Base-by-base conservation (phyloP, 2,329 filamentous ascomycete genomes). In the Fusarium siculi region DNA sequence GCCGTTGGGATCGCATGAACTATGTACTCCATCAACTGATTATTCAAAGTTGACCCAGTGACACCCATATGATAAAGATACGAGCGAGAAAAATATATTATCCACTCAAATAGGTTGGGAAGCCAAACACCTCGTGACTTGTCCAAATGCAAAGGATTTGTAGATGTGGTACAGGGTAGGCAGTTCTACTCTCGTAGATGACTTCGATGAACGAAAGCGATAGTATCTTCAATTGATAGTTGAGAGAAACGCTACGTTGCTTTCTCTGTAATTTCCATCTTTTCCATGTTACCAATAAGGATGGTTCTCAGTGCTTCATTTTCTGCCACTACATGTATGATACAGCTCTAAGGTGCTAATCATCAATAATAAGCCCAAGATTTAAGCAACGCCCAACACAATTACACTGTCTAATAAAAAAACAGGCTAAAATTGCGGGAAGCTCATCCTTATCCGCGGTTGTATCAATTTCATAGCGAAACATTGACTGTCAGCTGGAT, bases 401-500 rank as follows among this genome's bases (percentile, higher is more conserved):
- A 53, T 39, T 25, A 7, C 19, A 39, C 37, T 53, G 34, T n/a
- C 19, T 18, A 9, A 28, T 11, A 30, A 30, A 30, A 28, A 16
- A 37, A 23, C 43, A 37, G 16, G 44, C 36, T 46, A 39, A 32
- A 21, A 19, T 32, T 23, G 21, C 25, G 39, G 15, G 42, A 63
- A 43, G 39, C 42, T 28, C 32, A 46, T 58, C n/a, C 46, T 32
- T 32, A 25, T 25, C 55, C 55, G 47, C 39, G 43, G 28, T 46
- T 67, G 39, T 43, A 42, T 49, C 23, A 49, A 37, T 63, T 34
- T 28, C 40, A 50, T 54, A 34, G 44, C 55, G 55, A 68, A 68
- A 40, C 46, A 63, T 68, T 25, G 42, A 49, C 25, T 63, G 55
- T 44, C 64, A 62, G 56, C 42, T 68, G 66, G 42, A 42, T 68